phyloP scores from a whole-genome alignment of 805 yeast genomes.

The Starmerella floricola region DNA sequence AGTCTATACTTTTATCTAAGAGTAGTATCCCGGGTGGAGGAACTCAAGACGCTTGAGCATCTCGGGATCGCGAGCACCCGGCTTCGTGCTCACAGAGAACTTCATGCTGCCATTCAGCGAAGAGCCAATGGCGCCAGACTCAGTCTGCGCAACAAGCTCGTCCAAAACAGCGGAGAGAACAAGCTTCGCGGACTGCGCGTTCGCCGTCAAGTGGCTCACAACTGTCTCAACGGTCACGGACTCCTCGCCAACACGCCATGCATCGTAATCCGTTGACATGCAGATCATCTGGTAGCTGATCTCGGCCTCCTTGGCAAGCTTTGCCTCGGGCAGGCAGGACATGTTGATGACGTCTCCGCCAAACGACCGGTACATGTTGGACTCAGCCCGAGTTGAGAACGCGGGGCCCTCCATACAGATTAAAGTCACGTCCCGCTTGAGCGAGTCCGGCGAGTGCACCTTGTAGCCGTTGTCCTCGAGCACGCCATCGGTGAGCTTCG shows the following conservation, averaged over 20 bases:
- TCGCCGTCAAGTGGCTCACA: constrained; percentile 78
- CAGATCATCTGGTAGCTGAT: constrained; percentile 95
- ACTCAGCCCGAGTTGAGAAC: constrained; percentile 93
- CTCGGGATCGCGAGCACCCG: constrained; percentile 58
- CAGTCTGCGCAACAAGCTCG: constrained; percentile 46
- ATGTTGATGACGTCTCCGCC: constrained; percentile 94
- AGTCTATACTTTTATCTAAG: neutral
- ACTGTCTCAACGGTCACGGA: constrained; percentile 98
- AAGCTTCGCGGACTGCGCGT: constrained; percentile 71
- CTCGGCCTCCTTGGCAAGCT: constrained; percentile 94
- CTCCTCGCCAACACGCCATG: constrained; percentile 92
- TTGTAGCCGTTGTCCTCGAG: constrained; percentile 36
- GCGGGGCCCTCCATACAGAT: constrained; percentile 99
- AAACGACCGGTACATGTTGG: constrained; percentile 69
- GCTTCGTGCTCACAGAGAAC: constrained; percentile 65
- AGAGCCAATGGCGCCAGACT: constrained; percentile 54
- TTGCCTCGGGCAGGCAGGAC: constrained; percentile 96
- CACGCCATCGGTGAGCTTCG: constrained; percentile 30
- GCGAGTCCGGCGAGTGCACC: constrained; percentile 53
- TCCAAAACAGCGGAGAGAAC: constrained; percentile 61
- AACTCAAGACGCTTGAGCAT: constrained; percentile 70
- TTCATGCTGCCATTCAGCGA: constrained; percentile 67
- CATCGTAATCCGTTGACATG: constrained; percentile 98
- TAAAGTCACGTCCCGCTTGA: constrained; percentile 54
- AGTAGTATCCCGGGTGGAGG: constrained; percentile 59